These are phyloP conservation scores for Penicillium waksmanii DNA, from an alignment of 495 filamentous ascomycete genomes.

Conservation along the genomic window DNA sequence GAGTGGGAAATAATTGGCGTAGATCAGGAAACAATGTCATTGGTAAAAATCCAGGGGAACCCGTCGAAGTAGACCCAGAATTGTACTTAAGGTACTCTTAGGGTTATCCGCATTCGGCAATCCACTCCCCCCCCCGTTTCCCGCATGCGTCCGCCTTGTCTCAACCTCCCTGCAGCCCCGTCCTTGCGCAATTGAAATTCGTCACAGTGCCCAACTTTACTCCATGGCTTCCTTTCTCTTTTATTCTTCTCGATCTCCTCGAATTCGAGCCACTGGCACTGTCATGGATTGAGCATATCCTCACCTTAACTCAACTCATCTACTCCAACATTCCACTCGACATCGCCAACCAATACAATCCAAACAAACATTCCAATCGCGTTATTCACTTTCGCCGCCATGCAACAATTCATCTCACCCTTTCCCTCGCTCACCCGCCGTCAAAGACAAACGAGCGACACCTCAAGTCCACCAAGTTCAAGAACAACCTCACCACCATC, in stretches of 20 bases:
- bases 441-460: conserved; percentile 18
- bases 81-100: not conserved
- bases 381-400: not conserved
- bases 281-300: not conserved
- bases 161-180: conserved; percentile 30
- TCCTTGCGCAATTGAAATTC: conserved; percentile 22
- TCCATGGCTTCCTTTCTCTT: not conserved
- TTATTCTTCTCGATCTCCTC: not conserved
- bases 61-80: too few species aligned
- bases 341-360: not conserved
- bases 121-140: conserved; percentile 13
- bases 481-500: conserved; percentile 28
- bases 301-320: not conserved
- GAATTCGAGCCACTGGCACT: not conserved
- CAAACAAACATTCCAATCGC: not conserved
- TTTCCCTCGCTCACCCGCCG: conserved; percentile 20
- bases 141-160: conserved; percentile 31
- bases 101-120: conserved; percentile 18
- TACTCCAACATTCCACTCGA: not conserved
- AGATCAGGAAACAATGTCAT: not conserved
- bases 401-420: conserved; percentile 25
- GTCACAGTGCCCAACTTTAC: not conserved
- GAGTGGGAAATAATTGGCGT: not conserved
- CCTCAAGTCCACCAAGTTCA: conserved; percentile 24
- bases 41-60: not conserved